Evolutionary conservation across 495 filamentous ascomycete genomes (phyloP).

Genomic region (Platismatia glauca): DNA sequence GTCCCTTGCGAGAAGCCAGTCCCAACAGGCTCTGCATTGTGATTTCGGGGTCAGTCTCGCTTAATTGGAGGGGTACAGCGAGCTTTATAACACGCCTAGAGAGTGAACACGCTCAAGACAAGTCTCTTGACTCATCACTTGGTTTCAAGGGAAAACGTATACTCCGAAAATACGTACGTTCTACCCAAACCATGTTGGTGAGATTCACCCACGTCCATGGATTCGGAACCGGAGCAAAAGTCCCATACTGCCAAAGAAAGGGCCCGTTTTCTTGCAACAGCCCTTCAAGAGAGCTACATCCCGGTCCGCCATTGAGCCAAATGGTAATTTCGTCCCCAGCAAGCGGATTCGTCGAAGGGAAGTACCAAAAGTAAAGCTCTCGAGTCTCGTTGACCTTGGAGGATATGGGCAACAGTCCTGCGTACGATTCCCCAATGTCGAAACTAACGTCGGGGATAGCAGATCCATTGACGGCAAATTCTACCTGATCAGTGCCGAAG

Average conservation of each 20-base stretch:
- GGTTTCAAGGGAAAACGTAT: no score
- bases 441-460: conserved; percentile 64
- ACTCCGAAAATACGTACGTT: no score
- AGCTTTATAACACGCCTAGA: no score
- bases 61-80: no score
- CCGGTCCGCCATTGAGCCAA: conserved; percentile 61
- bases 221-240: conserved; percentile 52
- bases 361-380: conserved; percentile 72
- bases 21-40: conserved; percentile 71
- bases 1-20: conserved; percentile 61
- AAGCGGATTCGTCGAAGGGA: conserved; percentile 48
- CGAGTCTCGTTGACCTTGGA: conserved; percentile 41
- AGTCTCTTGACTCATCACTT: no score
- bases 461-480: conserved; percentile 58
- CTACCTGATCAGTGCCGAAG: conserved; percentile 19
- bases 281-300: conserved; percentile 61
- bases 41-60: no score
- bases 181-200: conserved; percentile 61
- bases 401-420: conserved; percentile 65
- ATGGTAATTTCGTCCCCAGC: conserved; percentile 51
- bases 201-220: conserved; percentile 64
- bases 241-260: conserved; percentile 64
- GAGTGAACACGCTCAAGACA: no score
- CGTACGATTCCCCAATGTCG: conserved; percentile 68
- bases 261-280: conserved; percentile 71